These are phyloP conservation scores for Talaromyces sp. DNA, from an alignment of 2,329 filamentous ascomycete genomes.

Conservation along the genomic window DNA sequence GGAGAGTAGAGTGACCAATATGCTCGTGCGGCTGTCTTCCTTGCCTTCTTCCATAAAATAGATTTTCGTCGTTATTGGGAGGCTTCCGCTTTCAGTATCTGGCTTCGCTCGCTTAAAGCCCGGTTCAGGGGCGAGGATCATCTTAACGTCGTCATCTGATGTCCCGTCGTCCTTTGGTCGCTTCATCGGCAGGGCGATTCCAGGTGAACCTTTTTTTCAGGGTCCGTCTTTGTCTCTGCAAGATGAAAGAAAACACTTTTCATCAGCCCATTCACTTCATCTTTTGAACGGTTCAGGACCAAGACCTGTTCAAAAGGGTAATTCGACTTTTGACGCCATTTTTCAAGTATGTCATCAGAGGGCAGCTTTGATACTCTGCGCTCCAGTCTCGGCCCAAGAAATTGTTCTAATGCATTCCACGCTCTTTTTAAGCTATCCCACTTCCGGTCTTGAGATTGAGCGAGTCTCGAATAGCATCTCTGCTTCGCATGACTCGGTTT, in stretches of 20 bases:
- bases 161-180: not conserved
- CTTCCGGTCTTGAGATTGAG: not conserved
- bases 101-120: not conserved
- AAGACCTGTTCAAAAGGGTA: not conserved
- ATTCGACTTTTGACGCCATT: not conserved
- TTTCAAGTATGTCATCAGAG: not conserved
- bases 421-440: not conserved
- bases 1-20: not conserved
- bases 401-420: not conserved
- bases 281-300: not conserved
- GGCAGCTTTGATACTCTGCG: not conserved
- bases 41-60: constrained; percentile 3
- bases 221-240: no score
- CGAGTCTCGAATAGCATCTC: not conserved
- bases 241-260: not conserved
- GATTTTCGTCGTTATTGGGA: not conserved
- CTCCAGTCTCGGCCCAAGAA: not conserved
- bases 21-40: not conserved
- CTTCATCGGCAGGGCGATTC: not conserved
- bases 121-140: not conserved
- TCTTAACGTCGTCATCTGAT: not conserved
- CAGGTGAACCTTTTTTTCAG: not conserved
- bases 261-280: not conserved
- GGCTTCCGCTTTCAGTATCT: not conserved
- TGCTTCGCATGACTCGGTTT: not conserved